Evolutionary conservation across 352 stramenopile species (phyloP).

Genomic region (Thalassiosira pacifica): DNA sequence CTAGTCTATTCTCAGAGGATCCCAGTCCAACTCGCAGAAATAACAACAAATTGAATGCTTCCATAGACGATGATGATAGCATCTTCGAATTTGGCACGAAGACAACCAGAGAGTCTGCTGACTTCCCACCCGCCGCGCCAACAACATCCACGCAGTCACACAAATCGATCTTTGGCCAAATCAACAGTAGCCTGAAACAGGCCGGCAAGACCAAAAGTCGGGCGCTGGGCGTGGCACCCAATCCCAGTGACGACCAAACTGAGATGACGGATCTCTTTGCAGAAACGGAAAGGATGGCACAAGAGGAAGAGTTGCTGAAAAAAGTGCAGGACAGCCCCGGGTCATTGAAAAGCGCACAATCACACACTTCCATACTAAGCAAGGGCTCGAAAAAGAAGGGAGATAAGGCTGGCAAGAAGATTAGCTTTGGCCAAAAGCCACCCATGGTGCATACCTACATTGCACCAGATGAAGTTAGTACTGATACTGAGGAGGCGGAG

Average conservation of each 20-base stretch:
- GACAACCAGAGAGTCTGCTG: not conserved
- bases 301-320: constrained; percentile 17
- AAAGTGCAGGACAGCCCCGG: constrained; percentile 18
- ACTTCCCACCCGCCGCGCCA: not conserved
- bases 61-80: constrained; percentile 46
- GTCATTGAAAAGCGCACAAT: not conserved
- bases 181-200: constrained; percentile 49
- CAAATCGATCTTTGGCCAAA: constrained; percentile 52
- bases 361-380: too few relatives aligned
- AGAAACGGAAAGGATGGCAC: not conserved
- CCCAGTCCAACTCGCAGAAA: too few relatives aligned
- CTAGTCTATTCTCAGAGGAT: too few relatives aligned
- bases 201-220: constrained; percentile 50
- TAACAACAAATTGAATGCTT: constrained; percentile 4
- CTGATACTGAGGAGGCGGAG: too few relatives aligned
- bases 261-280: not conserved
- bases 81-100: constrained; percentile 58
- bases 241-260: constrained; percentile 23
- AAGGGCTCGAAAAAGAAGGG: too few relatives aligned
- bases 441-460: too few relatives aligned
- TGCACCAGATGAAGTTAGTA: too few relatives aligned
- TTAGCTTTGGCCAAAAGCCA: too few relatives aligned
- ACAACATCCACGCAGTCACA: not conserved
- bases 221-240: constrained; percentile 9
- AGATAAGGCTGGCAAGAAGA: too few relatives aligned